Evolutionary conservation across 805 yeast species (phyloP), one percentile per base, ranked within the genome.

Genomic region (Metschnikowia vanudenii): DNA sequence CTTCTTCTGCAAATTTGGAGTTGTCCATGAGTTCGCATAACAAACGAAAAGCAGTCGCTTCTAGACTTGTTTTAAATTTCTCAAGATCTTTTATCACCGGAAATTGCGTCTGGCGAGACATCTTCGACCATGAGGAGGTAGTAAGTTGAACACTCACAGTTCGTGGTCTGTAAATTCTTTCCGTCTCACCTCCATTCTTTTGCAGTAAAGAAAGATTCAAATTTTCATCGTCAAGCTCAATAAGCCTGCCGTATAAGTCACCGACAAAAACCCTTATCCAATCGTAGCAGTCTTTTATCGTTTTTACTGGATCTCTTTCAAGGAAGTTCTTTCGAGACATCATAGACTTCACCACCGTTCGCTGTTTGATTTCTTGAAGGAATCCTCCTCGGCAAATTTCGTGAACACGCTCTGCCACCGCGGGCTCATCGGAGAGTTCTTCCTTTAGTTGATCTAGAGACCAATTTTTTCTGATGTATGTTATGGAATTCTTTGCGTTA

Each of bases 191-290:
- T n/a, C 57, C 51, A 3, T 42, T 48, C 30, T 46, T 47, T 42
- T 57, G 65, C 59, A 56, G 60, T 46, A 58, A 35, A 18, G 62
- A 60, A 12, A 60, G 50, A 37, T 68, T 62, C 48, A 68, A 41
- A 52, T 62, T 66, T 55, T 89, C 96, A 51, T 87, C 91, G 49
- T 82, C 87, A 17, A 85, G 58, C 55, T 92, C 98, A 24, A 76
- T 70, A 4, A 91, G 62, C 45, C 99, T 63, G 41, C 82, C 81
- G 24, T 78, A 67, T 26, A 92, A 64, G 57, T 92, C 99, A 0
- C 90, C 91, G 1, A 86, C 76, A 68, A 84, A 91, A 0, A 92
- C 95, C 32, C 75, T 80, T 7, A 92, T 67, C 99, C 99, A 92
- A 17, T 80, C 82, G 4, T 70, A 53, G 18, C 87, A 79, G 54